Conservation (phyloP, 2,329 filamentous ascomycete genomes). For the Talaromyces sp. region DNA sequence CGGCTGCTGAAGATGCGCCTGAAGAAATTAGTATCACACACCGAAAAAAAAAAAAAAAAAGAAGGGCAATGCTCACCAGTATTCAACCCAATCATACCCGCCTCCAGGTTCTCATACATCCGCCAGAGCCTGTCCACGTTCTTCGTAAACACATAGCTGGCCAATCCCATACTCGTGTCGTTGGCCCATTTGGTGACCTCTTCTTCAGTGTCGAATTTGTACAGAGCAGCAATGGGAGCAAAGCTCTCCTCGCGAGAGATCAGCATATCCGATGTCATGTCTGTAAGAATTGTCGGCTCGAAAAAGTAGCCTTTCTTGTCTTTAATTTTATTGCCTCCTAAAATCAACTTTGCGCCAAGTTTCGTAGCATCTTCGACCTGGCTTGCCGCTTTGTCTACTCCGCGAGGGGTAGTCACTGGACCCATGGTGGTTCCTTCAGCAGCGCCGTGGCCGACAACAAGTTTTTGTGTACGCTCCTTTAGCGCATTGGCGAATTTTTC, state of each 20-base stretch:
- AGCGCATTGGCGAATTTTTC: slow-evolving; percentile 52
- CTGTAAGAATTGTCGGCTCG: slow-evolving; percentile 59
- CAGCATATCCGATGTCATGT: slow-evolving; percentile 54
- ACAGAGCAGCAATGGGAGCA: slow-evolving; percentile 58
- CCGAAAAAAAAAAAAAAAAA: background rate
- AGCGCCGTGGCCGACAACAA: slow-evolving; percentile 57
- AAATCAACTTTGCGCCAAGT: slow-evolving; percentile 57
- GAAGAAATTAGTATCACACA: slow-evolving; percentile 2
- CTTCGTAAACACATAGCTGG: slow-evolving; percentile 64
- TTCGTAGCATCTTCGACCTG: slow-evolving; percentile 61
- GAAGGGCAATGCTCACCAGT: slow-evolving; percentile 36
- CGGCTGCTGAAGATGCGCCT: slow-evolving; percentile 60
- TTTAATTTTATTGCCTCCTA: slow-evolving; percentile 48
- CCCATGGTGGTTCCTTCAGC: slow-evolving; percentile 53
- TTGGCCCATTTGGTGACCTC: slow-evolving; percentile 57
- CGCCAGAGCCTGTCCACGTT: slow-evolving; percentile 61
- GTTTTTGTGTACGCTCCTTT: slow-evolving; percentile 44
- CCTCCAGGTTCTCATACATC: slow-evolving; percentile 61
- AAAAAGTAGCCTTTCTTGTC: slow-evolving; percentile 63
- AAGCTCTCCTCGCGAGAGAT: slow-evolving; percentile 59
- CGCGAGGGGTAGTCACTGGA: slow-evolving; percentile 52
- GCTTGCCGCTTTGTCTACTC: slow-evolving; percentile 48
- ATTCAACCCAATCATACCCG: slow-evolving; percentile 64
- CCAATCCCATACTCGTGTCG: slow-evolving; percentile 59
- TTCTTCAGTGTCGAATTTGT: slow-evolving; percentile 60